These are phyloP conservation scores for Carex littledalei DNA, from an alignment of 176 grass and related monocot genomes.

Conservation along the genomic window DNA sequence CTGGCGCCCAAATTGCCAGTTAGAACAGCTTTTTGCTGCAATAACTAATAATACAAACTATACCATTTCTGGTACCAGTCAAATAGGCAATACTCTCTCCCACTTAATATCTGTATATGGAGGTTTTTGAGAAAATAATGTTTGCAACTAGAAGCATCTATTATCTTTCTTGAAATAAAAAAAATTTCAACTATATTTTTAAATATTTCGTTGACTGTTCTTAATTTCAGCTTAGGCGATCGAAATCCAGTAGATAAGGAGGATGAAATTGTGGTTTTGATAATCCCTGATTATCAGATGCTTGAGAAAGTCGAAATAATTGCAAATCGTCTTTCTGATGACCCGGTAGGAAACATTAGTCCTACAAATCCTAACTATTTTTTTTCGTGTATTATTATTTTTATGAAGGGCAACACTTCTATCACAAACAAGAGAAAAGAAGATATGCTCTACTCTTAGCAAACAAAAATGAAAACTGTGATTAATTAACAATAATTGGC, in stretches of 20 bases:
- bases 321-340: slow-evolving; percentile 63
- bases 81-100: not conserved
- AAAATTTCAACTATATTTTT: not conserved
- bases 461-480: not conserved
- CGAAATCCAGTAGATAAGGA: slow-evolving; percentile 74
- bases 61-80: not conserved
- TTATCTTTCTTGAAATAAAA: not conserved
- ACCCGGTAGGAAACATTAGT: slow-evolving; percentile 58
- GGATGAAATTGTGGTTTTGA: slow-evolving; percentile 81
- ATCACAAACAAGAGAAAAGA: not conserved
- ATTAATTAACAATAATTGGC: slow-evolving; percentile 7
- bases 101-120: not conserved
- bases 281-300: slow-evolving; percentile 98
- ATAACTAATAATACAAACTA: not conserved
- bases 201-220: not conserved
- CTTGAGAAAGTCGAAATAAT: slow-evolving; percentile 76
- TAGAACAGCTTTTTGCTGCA: not conserved
- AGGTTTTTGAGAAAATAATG: not conserved
- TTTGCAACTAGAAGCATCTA: not conserved
- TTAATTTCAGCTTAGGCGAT: slow-evolving; percentile 64
- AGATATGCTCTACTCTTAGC: not conserved
- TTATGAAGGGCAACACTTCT: not conserved
- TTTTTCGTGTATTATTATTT: not conserved
- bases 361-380: not conserved
- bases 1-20: not conserved